These are phyloP conservation scores for Fusarium agapanthi DNA, from an alignment of 2,329 filamentous ascomycete genomes.

Conservation along the genomic window DNA sequence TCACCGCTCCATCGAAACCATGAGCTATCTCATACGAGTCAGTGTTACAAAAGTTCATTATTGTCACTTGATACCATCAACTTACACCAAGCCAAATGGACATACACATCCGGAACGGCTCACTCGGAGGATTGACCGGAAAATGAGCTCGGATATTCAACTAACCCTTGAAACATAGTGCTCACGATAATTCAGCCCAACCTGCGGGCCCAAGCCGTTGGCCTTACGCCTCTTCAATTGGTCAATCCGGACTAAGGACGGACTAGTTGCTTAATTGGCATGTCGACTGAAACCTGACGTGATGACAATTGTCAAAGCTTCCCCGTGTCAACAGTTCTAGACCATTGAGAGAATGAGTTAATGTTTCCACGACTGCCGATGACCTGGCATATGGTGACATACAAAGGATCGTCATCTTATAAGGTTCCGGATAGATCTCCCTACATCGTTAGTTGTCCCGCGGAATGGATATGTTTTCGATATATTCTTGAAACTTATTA, in stretches of 20 bases:
- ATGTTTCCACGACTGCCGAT: background rate
- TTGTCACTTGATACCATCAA: background rate
- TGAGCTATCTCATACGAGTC: background rate
- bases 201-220: background rate
- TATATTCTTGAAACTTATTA: background rate
- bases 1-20: background rate
- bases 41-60: background rate
- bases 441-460: background rate
- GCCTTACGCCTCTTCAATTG: background rate
- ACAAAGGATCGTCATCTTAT: background rate
- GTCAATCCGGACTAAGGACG: background rate
- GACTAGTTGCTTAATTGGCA: background rate
- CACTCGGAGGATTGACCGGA: background rate
- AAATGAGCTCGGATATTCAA: background rate
- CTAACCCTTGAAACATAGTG: background rate
- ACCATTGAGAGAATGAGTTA: background rate
- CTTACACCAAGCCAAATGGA: background rate
- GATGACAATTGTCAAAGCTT: background rate
- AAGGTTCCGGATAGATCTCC: background rate
- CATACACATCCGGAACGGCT: background rate
- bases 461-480: background rate
- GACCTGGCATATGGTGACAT: background rate
- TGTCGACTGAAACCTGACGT: background rate
- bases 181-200: background rate
- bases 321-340: background rate